Evolutionary conservation across 2,329 filamentous ascomycete species (phyloP), one percentile per base, ranked within the genome.

Genomic region (Phoma sp.): DNA sequence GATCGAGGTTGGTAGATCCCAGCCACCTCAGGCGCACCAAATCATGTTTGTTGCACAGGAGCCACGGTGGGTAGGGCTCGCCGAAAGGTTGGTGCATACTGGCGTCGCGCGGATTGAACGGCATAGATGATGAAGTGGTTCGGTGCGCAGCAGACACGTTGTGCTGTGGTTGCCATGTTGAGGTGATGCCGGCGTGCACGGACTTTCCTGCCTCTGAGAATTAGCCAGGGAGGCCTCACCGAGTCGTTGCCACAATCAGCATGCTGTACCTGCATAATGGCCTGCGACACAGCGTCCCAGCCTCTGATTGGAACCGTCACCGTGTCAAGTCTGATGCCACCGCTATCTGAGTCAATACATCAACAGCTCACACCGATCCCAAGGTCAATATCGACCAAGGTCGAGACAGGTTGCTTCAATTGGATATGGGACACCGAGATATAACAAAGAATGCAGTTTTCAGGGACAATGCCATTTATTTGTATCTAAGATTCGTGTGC

Each of bases 21-120:
- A 68, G 59, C 67, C 65, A 58, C 61, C 59, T 43, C 45, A 29
- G 18, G 15, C 17, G 17, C 36, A 49, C 33, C 29, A 60, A 66
- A 66, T 52, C 61, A 62, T 64, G 64, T 61, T 67, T 66, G 59
- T 62, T 42, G 62, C 55, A 62, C 57, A 53, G 37, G 34, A 65
- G 9, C 5, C n/a, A 48, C 33, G 11, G 11, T 9, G 21, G 7
- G 34, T 36, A 40, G 23, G 56, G 43, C 37, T 56, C 48, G 54
- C 59, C 48, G 53, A 50, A 59, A 58, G 54, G 59, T 40, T 47
- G 39, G 52, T 64, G 64, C 58, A 62, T 51, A 54, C 29, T 51
- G 29, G 56, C 55, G 52, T 42, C 42, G 54, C 49, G 34, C 37
- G 32, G 52, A 3, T 26, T 15, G 9, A 23, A 23, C 21, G 28